These are phyloP conservation scores for Zygnema circumcarinatum DNA, from an alignment of 139 green algal genomes.

Conservation along the genomic window DNA sequence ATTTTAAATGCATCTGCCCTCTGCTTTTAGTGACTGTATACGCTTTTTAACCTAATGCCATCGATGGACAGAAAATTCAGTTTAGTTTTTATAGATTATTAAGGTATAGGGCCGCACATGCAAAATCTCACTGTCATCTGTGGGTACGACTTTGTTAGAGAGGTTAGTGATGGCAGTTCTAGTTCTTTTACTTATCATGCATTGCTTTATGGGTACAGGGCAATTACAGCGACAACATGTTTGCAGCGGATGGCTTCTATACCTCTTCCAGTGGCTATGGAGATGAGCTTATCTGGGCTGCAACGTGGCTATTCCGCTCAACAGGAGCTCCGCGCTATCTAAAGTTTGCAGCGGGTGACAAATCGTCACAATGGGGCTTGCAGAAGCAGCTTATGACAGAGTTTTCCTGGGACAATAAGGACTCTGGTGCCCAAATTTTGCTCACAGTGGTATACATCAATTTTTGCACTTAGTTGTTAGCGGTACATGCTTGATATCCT, in stretches of 20 bases:
- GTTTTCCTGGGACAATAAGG: constrained; percentile 54
- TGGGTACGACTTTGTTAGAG: not conserved
- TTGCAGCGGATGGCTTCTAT: constrained; percentile 26
- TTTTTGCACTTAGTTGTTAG: too few species aligned
- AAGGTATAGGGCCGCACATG: not conserved
- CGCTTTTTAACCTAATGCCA: not conserved
- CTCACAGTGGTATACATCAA: constrained; percentile 9
- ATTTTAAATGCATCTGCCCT: too few species aligned
- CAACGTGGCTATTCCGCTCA: constrained; percentile 44
- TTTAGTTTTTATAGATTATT: constrained; percentile 3
- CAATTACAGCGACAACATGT: constrained; percentile 50
- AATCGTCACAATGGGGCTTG: not conserved
- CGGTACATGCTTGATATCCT: not conserved
- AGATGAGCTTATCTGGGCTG: constrained; percentile 55
- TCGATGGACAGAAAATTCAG: not conserved
- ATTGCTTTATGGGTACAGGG: not conserved
- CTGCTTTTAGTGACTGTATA: too few species aligned
- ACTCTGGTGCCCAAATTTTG: constrained; percentile 32
- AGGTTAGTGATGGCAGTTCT: not conserved
- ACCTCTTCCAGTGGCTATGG: constrained; percentile 25
- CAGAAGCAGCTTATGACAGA: not conserved
- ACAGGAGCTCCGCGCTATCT: constrained; percentile 27
- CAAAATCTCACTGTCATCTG: not conserved
- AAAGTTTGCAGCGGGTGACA: not conserved
- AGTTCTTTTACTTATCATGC: too few species aligned